These are phyloP conservation scores for Leishmania lainsoni DNA, from an alignment of 208 protist species.

Conservation along the genomic window DNA sequence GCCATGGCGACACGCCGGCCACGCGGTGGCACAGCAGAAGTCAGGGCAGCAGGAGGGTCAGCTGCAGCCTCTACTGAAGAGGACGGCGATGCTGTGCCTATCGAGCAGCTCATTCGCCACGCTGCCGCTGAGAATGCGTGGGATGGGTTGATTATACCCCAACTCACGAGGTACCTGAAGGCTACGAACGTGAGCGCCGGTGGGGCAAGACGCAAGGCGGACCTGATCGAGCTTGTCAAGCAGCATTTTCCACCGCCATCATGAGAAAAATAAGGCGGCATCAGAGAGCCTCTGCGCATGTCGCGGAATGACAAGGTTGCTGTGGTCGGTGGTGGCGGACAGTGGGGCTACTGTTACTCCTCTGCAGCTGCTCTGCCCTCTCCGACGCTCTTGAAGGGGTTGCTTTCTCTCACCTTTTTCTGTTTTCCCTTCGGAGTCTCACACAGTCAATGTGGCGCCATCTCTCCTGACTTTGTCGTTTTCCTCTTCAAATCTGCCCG, in stretches of 20 bases:
- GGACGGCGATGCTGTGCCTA: constrained; percentile 1
- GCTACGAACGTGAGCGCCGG: constrained; percentile 12
- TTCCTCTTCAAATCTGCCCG: background rate
- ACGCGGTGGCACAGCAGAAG: constrained; percentile 9
- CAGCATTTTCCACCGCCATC: constrained; percentile 3
- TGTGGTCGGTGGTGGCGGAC: no score
- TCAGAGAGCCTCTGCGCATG: background rate
- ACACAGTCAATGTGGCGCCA: background rate
- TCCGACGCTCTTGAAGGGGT: background rate
- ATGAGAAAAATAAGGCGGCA: background rate
- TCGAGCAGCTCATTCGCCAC: constrained; percentile 25
- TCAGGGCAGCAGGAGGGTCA: background rate
- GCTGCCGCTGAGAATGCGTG: constrained; percentile 42
- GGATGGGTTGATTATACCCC: constrained; percentile 38
- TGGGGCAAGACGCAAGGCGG: constrained; percentile 15
- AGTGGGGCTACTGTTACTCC: background rate
- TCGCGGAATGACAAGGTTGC: background rate
- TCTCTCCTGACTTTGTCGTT: background rate
- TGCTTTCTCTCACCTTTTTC: background rate
- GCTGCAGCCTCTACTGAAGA: constrained; percentile 1
- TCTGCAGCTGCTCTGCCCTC: background rate
- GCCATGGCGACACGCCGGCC: background rate
- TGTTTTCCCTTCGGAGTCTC: background rate
- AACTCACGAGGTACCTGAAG: constrained; percentile 50
- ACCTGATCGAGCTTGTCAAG: constrained; percentile 12